Evolutionary conservation across 495 filamentous ascomycete genomes (phyloP), one percentile per base, ranked within the genome.

Genomic region (Aspergillus coremiiformis): DNA sequence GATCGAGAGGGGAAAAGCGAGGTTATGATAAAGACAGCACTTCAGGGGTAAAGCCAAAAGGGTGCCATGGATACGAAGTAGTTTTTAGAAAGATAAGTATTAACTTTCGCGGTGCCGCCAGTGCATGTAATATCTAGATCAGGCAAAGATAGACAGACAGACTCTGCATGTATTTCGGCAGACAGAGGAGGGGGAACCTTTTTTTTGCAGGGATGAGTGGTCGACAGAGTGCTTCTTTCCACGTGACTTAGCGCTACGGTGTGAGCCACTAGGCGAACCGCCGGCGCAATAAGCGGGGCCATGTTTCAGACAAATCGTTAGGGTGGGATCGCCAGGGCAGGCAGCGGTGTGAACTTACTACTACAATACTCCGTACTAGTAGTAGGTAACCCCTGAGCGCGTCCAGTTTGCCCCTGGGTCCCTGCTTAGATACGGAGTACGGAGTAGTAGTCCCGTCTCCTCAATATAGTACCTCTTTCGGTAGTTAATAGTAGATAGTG

Each of bases 291-390:
- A 37, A 49, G 45, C 35, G 45, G 52, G 48, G 37, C 44, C 37
- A 39, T 54, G 56, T 59, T 59, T 59, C 56, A 58, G 47, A 27
- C 48, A 23, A 47, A 43, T 27, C 23, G 47, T 52, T 47, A 51
- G 30, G 49, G 51, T 43, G 35, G 51, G 51, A 53, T 53, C 51
- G 44, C 44, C 51, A 46, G 33, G 22, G 39, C 39, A 39, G 50
- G 29, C 43, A 23, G 52, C 52, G 52, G 52, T 54, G 52, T 54
- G 46, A 49, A 54, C 32, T n/a, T n/a, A n/a, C n/a, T n/a, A n/a
- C n/a, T n/a, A n/a, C n/a, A n/a, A n/a, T n/a, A n/a, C n/a, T n/a
- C n/a, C n/a, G n/a, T n/a, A n/a, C n/a, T n/a, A n/a, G n/a, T n/a
- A n/a, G n/a, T n/a, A n/a, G 8, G n/a, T 41, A 41, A 54, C 52